phyloP scores from a whole-genome alignment of 2,329 filamentous ascomycete genomes.

The Fusarium verrucosum region DNA sequence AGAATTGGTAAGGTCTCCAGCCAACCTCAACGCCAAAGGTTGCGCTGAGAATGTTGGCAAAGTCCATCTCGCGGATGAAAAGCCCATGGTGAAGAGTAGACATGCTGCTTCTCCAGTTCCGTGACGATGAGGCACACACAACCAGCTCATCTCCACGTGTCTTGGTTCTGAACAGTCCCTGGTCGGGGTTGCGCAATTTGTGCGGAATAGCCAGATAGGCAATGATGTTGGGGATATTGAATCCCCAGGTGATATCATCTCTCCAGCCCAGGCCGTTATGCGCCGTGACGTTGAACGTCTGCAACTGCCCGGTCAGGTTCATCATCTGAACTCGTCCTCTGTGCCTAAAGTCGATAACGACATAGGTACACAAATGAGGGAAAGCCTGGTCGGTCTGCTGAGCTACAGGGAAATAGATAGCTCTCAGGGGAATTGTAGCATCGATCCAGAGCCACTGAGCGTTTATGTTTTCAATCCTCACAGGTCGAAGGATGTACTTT shows the following conservation, averaged over 20 bases:
- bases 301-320: fast-evolving
- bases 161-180: neutral
- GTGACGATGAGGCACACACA: neutral
- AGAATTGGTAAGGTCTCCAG: constrained; percentile 7
- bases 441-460: constrained; percentile 20
- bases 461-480: fast-evolving
- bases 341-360: constrained; percentile 15
- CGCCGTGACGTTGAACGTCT: fast-evolving
- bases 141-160: neutral
- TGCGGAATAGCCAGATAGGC: constrained; percentile 6
- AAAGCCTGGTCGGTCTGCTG: neutral
- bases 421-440: neutral
- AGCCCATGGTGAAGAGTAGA: fast-evolving
- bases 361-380: neutral
- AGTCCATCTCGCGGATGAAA: constrained; percentile 18
- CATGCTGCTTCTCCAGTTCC: neutral
- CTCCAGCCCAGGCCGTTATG: neutral
- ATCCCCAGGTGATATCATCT: neutral
- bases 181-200: constrained; percentile 6
- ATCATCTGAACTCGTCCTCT: fast-evolving
- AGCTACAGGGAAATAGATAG: neutral
- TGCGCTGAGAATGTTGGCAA: constrained; percentile 3
- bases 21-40: constrained; percentile 12
- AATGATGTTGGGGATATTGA: neutral
- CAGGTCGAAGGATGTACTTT: constrained; percentile 15